Percentiles rank a stretch among this genome's conserved stretches.
Evolutionary conservation across 352 stramenopile genomes (phyloP).

Genomic region (Phytopythium kandeliae): DNA sequence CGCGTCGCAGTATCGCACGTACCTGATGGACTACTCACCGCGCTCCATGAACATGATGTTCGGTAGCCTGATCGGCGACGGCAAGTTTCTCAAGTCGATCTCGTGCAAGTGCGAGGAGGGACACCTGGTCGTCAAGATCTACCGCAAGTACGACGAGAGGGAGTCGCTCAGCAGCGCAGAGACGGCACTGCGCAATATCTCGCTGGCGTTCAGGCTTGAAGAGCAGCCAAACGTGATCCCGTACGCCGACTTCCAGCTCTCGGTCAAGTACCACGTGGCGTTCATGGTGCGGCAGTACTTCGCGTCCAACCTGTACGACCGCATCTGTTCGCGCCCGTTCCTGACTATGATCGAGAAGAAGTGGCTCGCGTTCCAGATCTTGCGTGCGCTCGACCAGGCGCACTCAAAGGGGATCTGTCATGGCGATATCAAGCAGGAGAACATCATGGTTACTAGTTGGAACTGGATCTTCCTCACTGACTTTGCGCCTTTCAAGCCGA

Average conservation of each 20-base stretch:
- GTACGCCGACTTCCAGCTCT: conserved; percentile 76
- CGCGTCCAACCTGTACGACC: conserved; percentile 94
- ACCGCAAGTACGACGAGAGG: conserved; percentile 77
- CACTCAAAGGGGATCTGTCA: conserved; percentile 93
- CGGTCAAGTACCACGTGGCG: conserved; percentile 76
- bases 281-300: conserved; percentile 97
- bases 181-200: conserved; percentile 43
- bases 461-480: conserved; percentile 97
- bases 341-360: conserved; percentile 95
- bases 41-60: conserved; percentile 86
- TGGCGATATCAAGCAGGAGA: conserved; percentile 98
- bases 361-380: conserved; percentile 97
- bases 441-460: conserved; percentile 97
- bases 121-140: conserved; percentile 84
- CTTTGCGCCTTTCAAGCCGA: conserved; percentile 95
- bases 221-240: conserved; percentile 78
- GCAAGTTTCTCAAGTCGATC: conserved; percentile 89
- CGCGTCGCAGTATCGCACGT: conserved; percentile 82
- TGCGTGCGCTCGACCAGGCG: conserved; percentile 91
- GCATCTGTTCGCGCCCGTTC: conserved; percentile 95
- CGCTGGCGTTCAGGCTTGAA: conserved; percentile 56
- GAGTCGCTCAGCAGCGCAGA: conserved; percentile 60
- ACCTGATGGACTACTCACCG: conserved; percentile 84
- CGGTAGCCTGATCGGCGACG: conserved; percentile 75
- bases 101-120: conserved; percentile 85